These are phyloP conservation scores for Halophytophthora polymorphica DNA, from an alignment of 352 stramenopile genomes.

Conservation along the genomic window DNA sequence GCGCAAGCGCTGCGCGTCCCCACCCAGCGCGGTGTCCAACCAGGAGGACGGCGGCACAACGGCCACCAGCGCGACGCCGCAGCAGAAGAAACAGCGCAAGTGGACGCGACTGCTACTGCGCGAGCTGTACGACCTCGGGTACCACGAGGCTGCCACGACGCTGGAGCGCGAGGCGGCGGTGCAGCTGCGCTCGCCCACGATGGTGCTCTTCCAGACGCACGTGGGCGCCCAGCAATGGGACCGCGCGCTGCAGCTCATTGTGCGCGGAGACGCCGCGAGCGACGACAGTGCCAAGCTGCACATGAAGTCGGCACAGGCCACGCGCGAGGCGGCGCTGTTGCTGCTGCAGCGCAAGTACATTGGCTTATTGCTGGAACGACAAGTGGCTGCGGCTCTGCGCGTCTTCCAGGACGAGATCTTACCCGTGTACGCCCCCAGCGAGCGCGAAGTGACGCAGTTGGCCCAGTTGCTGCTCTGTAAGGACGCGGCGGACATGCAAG, in stretches of 20 bases:
- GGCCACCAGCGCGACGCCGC: background rate
- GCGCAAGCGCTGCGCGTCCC: slow-evolving; percentile 20
- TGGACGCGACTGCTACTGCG: slow-evolving; percentile 72
- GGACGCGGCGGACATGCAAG: slow-evolving; percentile 34
- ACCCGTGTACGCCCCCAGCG: slow-evolving; percentile 34
- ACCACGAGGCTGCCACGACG: slow-evolving; percentile 26
- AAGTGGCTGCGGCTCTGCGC: slow-evolving; percentile 36
- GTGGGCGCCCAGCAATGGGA: slow-evolving; percentile 50
- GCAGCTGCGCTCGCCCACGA: slow-evolving; percentile 46
- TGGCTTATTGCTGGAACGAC: slow-evolving; percentile 35
- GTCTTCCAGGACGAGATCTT: slow-evolving; percentile 76
- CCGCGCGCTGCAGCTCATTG: slow-evolving; percentile 42
- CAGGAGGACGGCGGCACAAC: background rate
- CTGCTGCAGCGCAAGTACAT: slow-evolving; percentile 72
- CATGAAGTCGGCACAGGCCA: slow-evolving; percentile 47
- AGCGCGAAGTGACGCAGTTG: slow-evolving; percentile 50
- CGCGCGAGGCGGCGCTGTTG: slow-evolving; percentile 41
- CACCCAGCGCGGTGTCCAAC: background rate
- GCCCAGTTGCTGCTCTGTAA: slow-evolving; percentile 57
- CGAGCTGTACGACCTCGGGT: slow-evolving; percentile 76
- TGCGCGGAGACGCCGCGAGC: background rate
- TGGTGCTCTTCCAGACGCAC: slow-evolving; percentile 47
- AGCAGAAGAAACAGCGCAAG: slow-evolving; percentile 37
- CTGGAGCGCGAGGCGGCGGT: slow-evolving; percentile 63
- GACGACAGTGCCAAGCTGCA: slow-evolving; percentile 2